Conservation (phyloP, 2,329 filamentous ascomycete species). For the Penicillium frequentans region DNA sequence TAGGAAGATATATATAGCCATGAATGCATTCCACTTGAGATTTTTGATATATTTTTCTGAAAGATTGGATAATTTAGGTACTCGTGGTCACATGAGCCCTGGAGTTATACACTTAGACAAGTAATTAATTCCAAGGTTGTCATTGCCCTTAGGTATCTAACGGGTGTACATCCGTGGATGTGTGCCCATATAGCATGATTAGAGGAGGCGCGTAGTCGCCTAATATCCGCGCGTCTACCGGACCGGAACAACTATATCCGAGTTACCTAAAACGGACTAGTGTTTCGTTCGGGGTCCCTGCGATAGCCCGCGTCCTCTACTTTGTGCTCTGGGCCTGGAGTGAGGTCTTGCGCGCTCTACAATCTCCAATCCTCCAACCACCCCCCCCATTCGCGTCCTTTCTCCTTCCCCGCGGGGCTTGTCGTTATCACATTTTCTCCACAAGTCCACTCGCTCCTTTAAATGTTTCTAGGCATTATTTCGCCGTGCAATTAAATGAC, state of each 20-base stretch:
- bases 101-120: too few species aligned
- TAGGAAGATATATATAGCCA: too few species aligned
- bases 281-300: conserved; percentile 39
- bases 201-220: neutral
- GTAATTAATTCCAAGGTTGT: too few species aligned
- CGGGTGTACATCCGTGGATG: too few species aligned
- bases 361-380: conserved; percentile 18
- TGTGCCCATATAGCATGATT: neutral
- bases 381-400: conserved; percentile 16
- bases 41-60: too few species aligned
- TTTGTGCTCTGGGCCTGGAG: conserved; percentile 22
- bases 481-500: conserved; percentile 29
- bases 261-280: conserved; percentile 35
- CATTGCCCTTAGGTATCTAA: too few species aligned
- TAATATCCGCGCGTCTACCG: conserved; percentile 3
- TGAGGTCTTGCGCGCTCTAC: conserved; percentile 23
- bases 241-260: conserved; percentile 30
- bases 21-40: too few species aligned
- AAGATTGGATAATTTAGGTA: too few species aligned
- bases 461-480: conserved; percentile 10
- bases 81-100: too few species aligned
- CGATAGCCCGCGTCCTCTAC: conserved; percentile 38
- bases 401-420: conserved; percentile 15
- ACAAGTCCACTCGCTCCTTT: conserved; percentile 14
- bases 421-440: conserved; percentile 13